Evolutionary conservation across 2,329 filamentous ascomycete species (phyloP).

Genomic region (Parascedosporium putredinis): DNA sequence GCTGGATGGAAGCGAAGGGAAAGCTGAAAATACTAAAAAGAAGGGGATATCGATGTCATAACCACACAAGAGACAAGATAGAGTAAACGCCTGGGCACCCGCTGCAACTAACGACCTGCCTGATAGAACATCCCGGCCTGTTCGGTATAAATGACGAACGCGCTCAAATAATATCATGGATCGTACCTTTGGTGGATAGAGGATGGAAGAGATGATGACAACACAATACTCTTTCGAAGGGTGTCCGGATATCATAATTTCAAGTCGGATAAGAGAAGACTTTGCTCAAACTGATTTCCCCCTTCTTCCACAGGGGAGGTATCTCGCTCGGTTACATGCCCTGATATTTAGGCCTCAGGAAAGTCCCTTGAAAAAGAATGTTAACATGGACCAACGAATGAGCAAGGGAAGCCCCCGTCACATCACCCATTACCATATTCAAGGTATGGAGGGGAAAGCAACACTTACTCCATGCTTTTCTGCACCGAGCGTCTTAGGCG

Average conservation of each 20-base stretch:
- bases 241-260: too few species aligned
- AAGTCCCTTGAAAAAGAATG: too few species aligned
- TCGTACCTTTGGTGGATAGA: background rate
- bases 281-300: too few species aligned
- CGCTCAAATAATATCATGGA: background rate
- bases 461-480: slow-evolving; percentile 49
- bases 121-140: background rate
- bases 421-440: too few species aligned
- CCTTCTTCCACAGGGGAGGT: too few species aligned
- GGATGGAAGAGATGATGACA: background rate
- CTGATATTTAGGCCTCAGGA: background rate
- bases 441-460: background rate
- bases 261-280: too few species aligned
- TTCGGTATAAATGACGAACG: background rate
- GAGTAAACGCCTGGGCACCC: background rate
- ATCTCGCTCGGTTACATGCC: background rate
- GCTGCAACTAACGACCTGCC: background rate
- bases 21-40: background rate
- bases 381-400: too few species aligned
- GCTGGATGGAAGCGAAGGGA: background rate
- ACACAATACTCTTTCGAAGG: too few species aligned
- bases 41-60: background rate
- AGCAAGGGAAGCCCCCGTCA: too few species aligned
- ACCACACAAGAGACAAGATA: background rate
- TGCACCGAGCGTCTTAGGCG: slow-evolving; percentile 69